Conservation (phyloP, 495 filamentous ascomycete genomes). For the Trichoderma erinaceum region DNA sequence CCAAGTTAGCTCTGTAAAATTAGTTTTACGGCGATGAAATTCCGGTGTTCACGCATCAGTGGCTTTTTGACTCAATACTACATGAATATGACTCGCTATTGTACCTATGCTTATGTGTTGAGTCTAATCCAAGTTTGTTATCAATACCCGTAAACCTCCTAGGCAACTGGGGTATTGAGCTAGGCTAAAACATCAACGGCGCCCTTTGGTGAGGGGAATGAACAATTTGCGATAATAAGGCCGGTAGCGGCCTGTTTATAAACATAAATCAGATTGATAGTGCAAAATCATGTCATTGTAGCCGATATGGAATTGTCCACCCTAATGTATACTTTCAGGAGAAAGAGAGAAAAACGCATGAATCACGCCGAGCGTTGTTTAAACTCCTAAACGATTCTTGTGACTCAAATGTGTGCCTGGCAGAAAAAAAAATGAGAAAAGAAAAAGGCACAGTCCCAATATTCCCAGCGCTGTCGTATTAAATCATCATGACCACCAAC, state of each 20-base stretch:
- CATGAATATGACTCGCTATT: not conserved
- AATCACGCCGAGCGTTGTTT: not conserved
- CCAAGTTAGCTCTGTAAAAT: no score
- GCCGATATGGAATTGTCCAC: not conserved
- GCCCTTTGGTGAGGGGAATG: constrained; percentile 6
- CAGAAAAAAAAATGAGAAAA: not conserved
- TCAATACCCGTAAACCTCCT: not conserved
- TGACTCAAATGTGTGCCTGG: not conserved
- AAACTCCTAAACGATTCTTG: not conserved
- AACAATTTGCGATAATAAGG: not conserved
- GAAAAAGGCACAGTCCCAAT: not conserved
- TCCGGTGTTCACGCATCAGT: not conserved
- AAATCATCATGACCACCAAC: not conserved
- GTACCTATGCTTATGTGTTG: not conserved
- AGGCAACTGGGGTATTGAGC: not conserved
- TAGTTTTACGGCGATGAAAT: not conserved
- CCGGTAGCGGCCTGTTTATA: not conserved
- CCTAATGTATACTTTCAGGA: not conserved
- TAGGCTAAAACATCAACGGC: not conserved
- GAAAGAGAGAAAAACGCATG: not conserved
- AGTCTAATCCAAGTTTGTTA: not conserved
- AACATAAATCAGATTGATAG: not conserved
- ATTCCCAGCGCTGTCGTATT: not conserved
- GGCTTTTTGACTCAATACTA: not conserved
- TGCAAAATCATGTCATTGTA: not conserved